Evolutionary conservation across 2,329 filamentous ascomycete genomes (phyloP), one percentile per base, ranked within the genome.

Genomic region (Botrytis fragariae): DNA sequence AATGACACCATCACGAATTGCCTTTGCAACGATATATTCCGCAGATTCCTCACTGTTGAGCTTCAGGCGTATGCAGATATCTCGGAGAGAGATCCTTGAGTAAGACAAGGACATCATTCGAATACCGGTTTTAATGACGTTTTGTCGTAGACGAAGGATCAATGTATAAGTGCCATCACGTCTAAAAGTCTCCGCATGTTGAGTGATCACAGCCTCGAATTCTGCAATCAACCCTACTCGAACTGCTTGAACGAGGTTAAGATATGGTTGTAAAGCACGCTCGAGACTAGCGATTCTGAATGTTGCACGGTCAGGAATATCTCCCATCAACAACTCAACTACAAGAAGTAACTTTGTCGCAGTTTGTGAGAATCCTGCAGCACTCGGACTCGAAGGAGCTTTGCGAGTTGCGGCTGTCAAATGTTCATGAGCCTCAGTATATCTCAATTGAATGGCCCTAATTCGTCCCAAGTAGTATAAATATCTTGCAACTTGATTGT

Each of bases 61-160:
- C 70, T 97, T 94, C 69, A 99, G 87, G 65, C 96, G 93, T 74
- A 98, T 94, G 85, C 96, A 99, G 78, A 99, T 99, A 81, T 99
- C 96, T 74, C 96, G 92, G 72, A 99, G 88, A 1, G 95, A 98
- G 80, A 99, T 99, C 76, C 95, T 93, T 74, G 95, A 97, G 86
- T 99, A 99, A 32, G 95, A 97, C 76, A 99, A 87, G 59, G 95
- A 98, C 90, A 99, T 97, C 94, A 98, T 98, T 78, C 96, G 94
- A 76, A 99, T 97, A 77, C 96, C 96, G 5, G 96, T 99, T 87
- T 97, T 97, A 89, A 99, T 98, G 81, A 99, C 96, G 81, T 99
- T 99, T 84, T 99, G 96, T 79, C 96, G 91, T 75, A 99, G 88
- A 76, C 96, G 95, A 76, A 98, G 88, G 79, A 98, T 97, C 73